Percentiles rank a stretch among this genome's conserved stretches.
These are phyloP conservation scores for Grosmannia serpens DNA, from an alignment of 2,329 filamentous ascomycete genomes.

Conservation along the genomic window DNA sequence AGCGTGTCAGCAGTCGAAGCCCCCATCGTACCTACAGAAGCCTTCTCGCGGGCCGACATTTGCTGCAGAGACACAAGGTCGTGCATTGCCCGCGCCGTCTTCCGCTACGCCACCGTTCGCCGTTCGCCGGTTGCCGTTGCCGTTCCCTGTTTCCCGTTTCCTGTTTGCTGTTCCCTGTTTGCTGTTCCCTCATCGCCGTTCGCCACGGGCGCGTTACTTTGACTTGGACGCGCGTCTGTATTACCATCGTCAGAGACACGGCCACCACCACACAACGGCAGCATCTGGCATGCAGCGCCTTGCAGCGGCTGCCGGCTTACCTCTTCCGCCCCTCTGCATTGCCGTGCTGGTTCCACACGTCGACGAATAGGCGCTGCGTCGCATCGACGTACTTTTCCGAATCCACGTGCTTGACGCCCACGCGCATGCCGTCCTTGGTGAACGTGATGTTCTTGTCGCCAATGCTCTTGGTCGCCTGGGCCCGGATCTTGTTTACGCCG, in stretches of 20 bases:
- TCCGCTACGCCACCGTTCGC: neutral
- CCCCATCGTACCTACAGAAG: neutral
- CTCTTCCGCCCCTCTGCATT: constrained; percentile 21
- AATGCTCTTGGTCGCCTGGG: constrained; percentile 57
- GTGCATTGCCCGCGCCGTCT: neutral
- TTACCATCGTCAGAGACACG: neutral
- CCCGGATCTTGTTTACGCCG: constrained; percentile 52
- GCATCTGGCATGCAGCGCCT: neutral
- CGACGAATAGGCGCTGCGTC: constrained; percentile 58
- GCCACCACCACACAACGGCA: neutral
- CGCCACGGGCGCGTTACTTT: neutral
- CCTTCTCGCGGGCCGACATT: neutral
- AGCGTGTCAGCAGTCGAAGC: neutral
- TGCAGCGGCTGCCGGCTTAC: constrained; percentile 4
- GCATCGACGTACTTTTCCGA: constrained; percentile 62
- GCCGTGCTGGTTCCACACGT: constrained; percentile 48
- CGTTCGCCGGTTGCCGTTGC: neutral
- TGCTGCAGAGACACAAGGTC: too few species aligned
- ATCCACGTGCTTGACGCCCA: constrained; percentile 57
- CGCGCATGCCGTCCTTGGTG: constrained; percentile 61
- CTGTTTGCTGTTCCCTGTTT: neutral
- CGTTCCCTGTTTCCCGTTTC: neutral
- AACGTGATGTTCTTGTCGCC: constrained; percentile 65
- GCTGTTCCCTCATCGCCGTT: neutral
- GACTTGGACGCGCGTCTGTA: neutral